Base-by-base conservation (phyloP, 257 asterid genomes). In the Solanum tarijense region DNA sequence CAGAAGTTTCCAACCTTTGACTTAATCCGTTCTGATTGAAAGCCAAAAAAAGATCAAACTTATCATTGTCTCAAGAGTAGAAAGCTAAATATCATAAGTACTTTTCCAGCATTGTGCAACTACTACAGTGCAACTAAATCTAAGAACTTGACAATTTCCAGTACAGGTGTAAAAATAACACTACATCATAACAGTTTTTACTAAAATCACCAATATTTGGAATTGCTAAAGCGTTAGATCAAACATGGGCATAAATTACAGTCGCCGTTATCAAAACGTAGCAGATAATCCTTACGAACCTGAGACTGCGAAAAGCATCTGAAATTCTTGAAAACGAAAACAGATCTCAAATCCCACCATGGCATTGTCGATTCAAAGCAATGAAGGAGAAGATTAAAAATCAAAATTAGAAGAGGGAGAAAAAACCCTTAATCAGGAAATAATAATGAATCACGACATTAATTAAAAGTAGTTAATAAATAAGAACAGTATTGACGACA, bases 301-400 rank as follows among this genome's bases (percentile, higher is more conserved):
- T 92, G 91, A 68, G 87, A 41, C 60, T 62, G 66, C 27, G 89
- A 60, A 87, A 83, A 84, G 68, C 89, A 88, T 87, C 92, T 71
- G 88, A 86, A 92, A 91, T 88, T 84, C 71, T 85, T 89, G 86
- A 85, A 60, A 85, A 85, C 78, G 38, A 84, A 89, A 58, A 81
- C 75, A 86, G 94, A 88, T 91, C 93, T 89, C 62, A 89, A 89
- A 84, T 88, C 90, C 91, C 89, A 88, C 88, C 90, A 83, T 69
- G 91, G 83, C 96, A 94, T 94, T 58, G 86, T 83, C 9, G 43
- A 87, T 58, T 34, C 83, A 72, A 31, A 76, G 16, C 18, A 92
- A 58, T 84, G 38, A 78, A 86, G 6, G 39, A n/a, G 84, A 11
- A 82, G 39, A 32, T 27, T 60, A 60, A 31, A 38, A 43, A 2